A percentile compares a stretch with the other conserved stretches of the same genome.
These are phyloP conservation scores for Ailanthus altissimus DNA, from an alignment of 345 rosid species.

Conservation along the genomic window DNA sequence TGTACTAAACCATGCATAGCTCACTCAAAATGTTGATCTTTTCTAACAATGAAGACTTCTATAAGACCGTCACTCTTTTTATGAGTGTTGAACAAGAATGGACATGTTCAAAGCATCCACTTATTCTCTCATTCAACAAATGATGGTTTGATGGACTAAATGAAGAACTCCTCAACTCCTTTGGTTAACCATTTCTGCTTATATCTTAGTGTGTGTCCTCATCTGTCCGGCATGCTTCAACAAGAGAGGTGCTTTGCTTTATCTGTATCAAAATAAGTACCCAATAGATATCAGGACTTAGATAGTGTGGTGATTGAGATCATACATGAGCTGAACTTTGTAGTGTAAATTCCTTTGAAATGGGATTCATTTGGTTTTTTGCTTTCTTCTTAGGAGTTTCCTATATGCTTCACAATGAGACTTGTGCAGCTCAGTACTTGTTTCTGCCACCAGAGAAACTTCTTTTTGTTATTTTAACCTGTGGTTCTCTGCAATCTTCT, in stretches of 20 bases:
- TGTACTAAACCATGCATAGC: not conserved
- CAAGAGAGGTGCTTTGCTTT: not conserved
- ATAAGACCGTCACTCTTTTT: not conserved
- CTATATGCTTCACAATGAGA: not conserved
- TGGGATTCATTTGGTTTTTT: not conserved
- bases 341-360: not conserved
- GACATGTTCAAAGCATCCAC: not conserved
- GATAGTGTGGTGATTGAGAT: not conserved
- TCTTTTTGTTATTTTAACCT: slow-evolving; percentile 11
- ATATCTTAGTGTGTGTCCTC: not conserved
- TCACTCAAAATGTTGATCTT: not conserved
- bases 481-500: slow-evolving; percentile 20
- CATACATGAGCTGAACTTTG: not conserved
- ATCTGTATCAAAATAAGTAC: not conserved
- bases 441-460: not conserved
- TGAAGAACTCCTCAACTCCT: not conserved
- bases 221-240: not conserved
- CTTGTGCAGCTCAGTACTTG: not conserved
- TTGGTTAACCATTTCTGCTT: not conserved
- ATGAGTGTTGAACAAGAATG: not conserved
- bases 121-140: not conserved
- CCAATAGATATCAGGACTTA: not conserved
- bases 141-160: not conserved
- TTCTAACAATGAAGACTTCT: not conserved
- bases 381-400: not conserved